Conservation (phyloP, 225 moss, liverwort and hornwort species). For the Thuidium tamariscinum region DNA sequence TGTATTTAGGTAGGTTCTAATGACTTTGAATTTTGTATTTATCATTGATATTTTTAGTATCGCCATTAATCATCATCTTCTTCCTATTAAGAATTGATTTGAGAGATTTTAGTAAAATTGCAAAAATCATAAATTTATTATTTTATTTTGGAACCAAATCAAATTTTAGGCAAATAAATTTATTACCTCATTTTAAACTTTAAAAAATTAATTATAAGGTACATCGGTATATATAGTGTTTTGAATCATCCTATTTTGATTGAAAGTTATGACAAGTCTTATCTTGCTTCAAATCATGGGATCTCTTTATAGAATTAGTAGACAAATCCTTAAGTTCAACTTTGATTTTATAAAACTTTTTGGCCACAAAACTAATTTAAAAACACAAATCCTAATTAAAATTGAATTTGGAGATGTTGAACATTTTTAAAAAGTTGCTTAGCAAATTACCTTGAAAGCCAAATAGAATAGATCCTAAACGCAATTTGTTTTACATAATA, state of each 20-base stretch:
- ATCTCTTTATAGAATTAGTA: background rate
- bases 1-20: background rate
- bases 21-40: background rate
- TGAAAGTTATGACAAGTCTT: background rate
- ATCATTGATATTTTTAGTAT: background rate
- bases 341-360: no score
- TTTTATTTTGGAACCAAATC: background rate
- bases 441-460: no score
- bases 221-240: no score
- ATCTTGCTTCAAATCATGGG: background rate
- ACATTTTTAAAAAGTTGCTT: no score
- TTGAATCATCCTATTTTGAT: background rate
- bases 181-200: background rate
- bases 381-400: no score
- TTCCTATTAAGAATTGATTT: background rate
- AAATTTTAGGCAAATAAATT: background rate
- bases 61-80: background rate
- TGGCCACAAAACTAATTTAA: no score
- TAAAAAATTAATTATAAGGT: background rate
- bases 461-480: no score
- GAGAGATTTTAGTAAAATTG: background rate
- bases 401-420: no score
- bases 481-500: no score
- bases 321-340: background rate
- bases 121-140: background rate